Conservation (phyloP, 352 stramenopile genomes). For the Phytophthora pluvialis region DNA sequence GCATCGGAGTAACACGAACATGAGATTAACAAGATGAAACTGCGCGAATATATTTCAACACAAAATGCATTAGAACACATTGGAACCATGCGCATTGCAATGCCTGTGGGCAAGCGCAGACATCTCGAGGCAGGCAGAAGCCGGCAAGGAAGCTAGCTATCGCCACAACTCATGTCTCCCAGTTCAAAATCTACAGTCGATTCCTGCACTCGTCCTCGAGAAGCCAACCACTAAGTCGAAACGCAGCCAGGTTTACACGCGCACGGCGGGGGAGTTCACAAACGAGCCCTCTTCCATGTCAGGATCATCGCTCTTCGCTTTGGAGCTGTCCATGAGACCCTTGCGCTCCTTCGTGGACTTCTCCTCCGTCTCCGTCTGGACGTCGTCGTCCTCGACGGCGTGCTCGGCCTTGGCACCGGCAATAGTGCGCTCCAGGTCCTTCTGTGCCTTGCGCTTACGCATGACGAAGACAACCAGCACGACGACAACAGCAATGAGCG, state of each 20-base stretch:
- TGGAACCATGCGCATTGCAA: slow-evolving; percentile 36
- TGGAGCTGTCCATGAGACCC: slow-evolving; percentile 70
- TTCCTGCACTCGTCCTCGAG: slow-evolving; percentile 36
- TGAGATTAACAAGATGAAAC: slow-evolving; percentile 24
- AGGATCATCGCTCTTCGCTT: slow-evolving; percentile 67
- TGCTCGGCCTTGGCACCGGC: slow-evolving; percentile 83
- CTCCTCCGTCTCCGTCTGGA: slow-evolving; percentile 51
- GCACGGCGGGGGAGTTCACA: slow-evolving; percentile 84
- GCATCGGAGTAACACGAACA: slow-evolving; percentile 11
- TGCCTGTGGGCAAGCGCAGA: slow-evolving; percentile 20
- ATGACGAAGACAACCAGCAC: slow-evolving; percentile 74
- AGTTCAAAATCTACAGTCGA: slow-evolving; percentile 49
- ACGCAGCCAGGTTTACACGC: slow-evolving; percentile 55
- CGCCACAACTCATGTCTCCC: slow-evolving; percentile 34
- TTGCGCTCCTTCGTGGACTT: slow-evolving; percentile 73
- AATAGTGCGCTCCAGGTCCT: slow-evolving; percentile 82
- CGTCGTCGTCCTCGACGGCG: slow-evolving; percentile 71
- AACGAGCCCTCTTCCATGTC: slow-evolving; percentile 81
- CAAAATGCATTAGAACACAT: slow-evolving; percentile 48
- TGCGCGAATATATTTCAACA: slow-evolving; percentile 50
- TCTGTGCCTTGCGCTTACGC: slow-evolving; percentile 83
- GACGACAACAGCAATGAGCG: slow-evolving; percentile 68
- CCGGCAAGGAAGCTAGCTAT: slow-evolving; percentile 39
- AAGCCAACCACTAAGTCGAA: slow-evolving; percentile 39
- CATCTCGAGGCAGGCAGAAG: slow-evolving; percentile 38